A percentile compares a stretch with the other conserved stretches of the same genome.
Conservation (phyloP, 2,329 filamentous ascomycete species). For the Cercospora sp. region DNA sequence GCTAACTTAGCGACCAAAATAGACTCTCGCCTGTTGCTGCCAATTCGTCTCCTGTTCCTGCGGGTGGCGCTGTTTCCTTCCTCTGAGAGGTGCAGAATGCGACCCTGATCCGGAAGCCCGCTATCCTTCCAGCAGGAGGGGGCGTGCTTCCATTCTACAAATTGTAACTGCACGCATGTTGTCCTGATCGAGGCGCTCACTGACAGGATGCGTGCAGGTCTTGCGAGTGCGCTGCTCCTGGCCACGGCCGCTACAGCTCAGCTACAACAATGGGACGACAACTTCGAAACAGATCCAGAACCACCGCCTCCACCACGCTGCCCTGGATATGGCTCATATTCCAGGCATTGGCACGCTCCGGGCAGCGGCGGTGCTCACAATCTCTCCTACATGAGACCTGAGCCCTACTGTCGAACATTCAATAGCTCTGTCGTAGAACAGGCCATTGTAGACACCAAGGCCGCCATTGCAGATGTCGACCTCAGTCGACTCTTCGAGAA, state of each 20-base stretch:
- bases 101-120: not conserved
- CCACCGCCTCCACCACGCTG: conserved; percentile 35
- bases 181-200: not conserved
- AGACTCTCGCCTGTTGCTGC: not conserved
- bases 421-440: conserved; percentile 39
- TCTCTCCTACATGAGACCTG: conserved; percentile 47
- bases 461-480: conserved; percentile 53
- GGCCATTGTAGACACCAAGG: conserved; percentile 33
- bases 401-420: conserved; percentile 47
- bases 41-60: not conserved
- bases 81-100: conserved; percentile 1
- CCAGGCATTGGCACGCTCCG: conserved; percentile 39
- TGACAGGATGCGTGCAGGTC: not conserved
- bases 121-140: not conserved
- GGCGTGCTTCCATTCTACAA: not conserved
- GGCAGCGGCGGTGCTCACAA: conserved; percentile 46
- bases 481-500: conserved; percentile 70
- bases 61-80: conserved; percentile 7
- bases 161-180: not conserved
- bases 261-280: not conserved
- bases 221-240: not conserved
- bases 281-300: conserved; percentile 23
- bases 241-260: not conserved
- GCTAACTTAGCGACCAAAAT: not conserved
- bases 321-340: conserved; percentile 44